Evolutionary conservation across 176 grass and related monocot species (phyloP), one percentile per base, ranked within the genome.

Genomic region (Aegilops tauschii): DNA sequence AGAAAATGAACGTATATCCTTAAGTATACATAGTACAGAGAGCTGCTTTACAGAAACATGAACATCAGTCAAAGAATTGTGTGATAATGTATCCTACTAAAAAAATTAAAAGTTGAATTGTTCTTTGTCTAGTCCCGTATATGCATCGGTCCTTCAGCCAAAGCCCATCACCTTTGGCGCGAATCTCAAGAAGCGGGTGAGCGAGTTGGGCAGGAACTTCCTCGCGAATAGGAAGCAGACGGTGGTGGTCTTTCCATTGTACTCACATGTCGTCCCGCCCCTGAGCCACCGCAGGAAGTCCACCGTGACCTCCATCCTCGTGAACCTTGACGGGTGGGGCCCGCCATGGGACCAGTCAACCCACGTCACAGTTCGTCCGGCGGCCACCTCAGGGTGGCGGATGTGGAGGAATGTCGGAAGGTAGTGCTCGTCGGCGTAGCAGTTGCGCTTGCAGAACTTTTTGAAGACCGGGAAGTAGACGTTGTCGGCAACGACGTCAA

Each of bases 361-460:
- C 94, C 94, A 96, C 28, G 91, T 96, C 12, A 96, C 9, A 13
- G 49, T 92, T 29, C 87, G 83, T 62, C 85, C 90, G 35, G 87
- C 79, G 0, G 35, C 65, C 0, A 27, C 37, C 9, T 21, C 1
- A 29, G 81, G 62, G 4, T 67, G 86, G 0, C 49, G 58, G 21
- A 92, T 81, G 66, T 87, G n/a, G 37, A 92, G 64, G 59, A 93
- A 37, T 27, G 91, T 96, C 12, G 94, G 79, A 11, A 96, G 65
- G 62, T 96, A 96, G 61, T 96, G 94, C 78, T 96, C 94, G 80
- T 93, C 94, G 32, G 89, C 76, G 50, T 96, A 96, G 86, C 94
- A 96, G 21, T 65, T 91, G 61, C 65, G 75, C 17, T 14, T 83
- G 89, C 94, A 96, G 61, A 69, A 59, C 29, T 65, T 79, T 13